Percentiles rank a stretch among this genome's conserved stretches.
Evolutionary conservation across 1,284 basidiomycete genomes (phyloP).

Genomic region (Acaromyces ingoldii): DNA sequence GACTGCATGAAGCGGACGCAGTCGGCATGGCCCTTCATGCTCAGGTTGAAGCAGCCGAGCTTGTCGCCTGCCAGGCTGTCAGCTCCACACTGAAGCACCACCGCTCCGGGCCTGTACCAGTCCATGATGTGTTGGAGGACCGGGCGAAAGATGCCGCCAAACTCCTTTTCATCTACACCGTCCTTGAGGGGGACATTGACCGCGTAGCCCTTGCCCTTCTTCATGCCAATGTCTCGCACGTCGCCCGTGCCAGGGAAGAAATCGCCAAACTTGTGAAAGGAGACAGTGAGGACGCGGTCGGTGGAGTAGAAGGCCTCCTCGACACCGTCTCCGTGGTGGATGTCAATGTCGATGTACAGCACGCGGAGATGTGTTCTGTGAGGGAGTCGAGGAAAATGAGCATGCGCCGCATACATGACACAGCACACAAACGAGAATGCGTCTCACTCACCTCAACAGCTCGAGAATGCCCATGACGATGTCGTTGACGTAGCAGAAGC

Average conservation of each 20-base stretch:
- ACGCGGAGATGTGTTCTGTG: slow-evolving; percentile 92
- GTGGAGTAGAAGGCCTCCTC: slow-evolving; percentile 99
- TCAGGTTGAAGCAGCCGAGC: slow-evolving; percentile 91
- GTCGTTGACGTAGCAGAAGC: slow-evolving; percentile 97
- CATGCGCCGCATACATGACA: neutral
- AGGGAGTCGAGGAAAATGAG: too few relatives aligned
- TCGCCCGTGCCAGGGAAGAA: slow-evolving; percentile 99
- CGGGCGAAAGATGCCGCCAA: slow-evolving; percentile 62
- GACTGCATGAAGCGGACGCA: slow-evolving; percentile 82
- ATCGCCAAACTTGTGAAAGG: slow-evolving; percentile 98
- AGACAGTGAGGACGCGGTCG: slow-evolving; percentile 96
- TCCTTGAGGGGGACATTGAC: slow-evolving; percentile 91
- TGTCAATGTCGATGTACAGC: slow-evolving; percentile 97
- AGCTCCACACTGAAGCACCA: slow-evolving; percentile 91
- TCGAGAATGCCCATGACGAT: slow-evolving; percentile 49
- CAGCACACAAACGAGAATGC: too few relatives aligned
- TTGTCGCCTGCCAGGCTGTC: slow-evolving; percentile 94
- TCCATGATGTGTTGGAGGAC: slow-evolving; percentile 80
- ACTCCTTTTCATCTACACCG: slow-evolving; percentile 74
- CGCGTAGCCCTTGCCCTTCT: slow-evolving; percentile 68
- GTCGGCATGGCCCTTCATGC: slow-evolving; percentile 77
- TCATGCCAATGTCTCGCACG: slow-evolving; percentile 83
- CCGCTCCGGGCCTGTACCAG: slow-evolving; percentile 79
- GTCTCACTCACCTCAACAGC: slow-evolving; percentile 34
- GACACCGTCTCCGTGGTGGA: slow-evolving; percentile 98